Evolutionary conservation across 164 flowering plant species (phyloP).

Genomic region (Stephania japonica): DNA sequence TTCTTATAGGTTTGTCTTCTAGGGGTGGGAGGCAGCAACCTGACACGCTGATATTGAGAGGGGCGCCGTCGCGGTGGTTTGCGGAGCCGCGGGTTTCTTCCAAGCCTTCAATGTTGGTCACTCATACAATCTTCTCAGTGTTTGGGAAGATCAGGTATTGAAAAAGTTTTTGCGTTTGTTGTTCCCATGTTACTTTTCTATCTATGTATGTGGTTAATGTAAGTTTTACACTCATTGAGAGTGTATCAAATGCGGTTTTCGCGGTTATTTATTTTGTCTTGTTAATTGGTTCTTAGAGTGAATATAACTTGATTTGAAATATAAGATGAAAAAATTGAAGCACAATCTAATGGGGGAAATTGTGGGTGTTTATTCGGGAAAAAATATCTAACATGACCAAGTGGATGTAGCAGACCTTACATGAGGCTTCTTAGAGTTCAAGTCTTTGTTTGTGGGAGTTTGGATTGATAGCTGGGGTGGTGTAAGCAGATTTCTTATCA

Average conservation of each 20-base stretch:
- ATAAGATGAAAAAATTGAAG: no score
- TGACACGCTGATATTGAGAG: constrained; percentile 68
- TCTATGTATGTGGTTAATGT: neutral
- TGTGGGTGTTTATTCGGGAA: no score
- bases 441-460: no score
- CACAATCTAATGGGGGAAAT: no score
- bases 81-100: constrained; percentile 91
- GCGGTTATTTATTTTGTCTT: neutral
- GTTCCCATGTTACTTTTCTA: neutral
- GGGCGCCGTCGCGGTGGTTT: constrained; percentile 88
- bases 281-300: neutral
- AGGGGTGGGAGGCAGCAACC: constrained; percentile 59
- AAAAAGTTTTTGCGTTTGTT: neutral
- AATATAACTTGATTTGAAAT: no score
- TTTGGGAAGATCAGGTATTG: constrained; percentile 78
- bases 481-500: no score
- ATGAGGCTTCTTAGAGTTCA: no score
- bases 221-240: neutral
- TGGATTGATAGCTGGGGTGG: no score
- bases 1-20: constrained; percentile 36
- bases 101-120: constrained; percentile 88
- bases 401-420: no score
- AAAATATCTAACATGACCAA: no score
- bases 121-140: constrained; percentile 79
- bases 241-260: neutral